Conservation (phyloP, 768 basidiomycete genomes). For the Tephrocybe sp. region DNA sequence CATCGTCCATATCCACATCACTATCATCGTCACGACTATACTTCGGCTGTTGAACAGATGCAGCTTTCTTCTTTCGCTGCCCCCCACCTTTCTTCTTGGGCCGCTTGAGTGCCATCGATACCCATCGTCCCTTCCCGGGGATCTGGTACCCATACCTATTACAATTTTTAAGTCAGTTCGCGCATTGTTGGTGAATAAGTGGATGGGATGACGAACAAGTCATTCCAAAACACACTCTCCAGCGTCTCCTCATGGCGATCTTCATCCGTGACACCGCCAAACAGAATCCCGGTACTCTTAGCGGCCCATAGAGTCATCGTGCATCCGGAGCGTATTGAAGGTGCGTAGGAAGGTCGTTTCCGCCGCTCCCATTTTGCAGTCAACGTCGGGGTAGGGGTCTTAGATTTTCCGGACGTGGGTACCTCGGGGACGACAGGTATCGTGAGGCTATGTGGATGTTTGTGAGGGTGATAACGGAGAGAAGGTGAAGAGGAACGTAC, state of each 20-base stretch:
- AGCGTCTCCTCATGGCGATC: slow-evolving; percentile 83
- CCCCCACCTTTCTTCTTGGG: slow-evolving; percentile 55
- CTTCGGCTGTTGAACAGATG: slow-evolving; percentile 6
- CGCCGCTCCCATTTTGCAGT: slow-evolving; percentile 84
- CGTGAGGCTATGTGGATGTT: slow-evolving; percentile 19
- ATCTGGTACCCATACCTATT: slow-evolving; percentile 78
- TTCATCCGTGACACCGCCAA: slow-evolving; percentile 88
- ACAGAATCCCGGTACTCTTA: slow-evolving; percentile 72
- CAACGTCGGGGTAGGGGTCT: slow-evolving; percentile 44
- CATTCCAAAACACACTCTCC: slow-evolving; percentile 86
- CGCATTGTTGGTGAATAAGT: not conserved
- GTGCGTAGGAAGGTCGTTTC: slow-evolving; percentile 69
- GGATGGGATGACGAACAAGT: slow-evolving; percentile 65
- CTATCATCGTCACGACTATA: slow-evolving; percentile 16
- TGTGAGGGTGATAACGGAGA: slow-evolving; percentile 18
- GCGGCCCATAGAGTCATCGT: slow-evolving; percentile 83
- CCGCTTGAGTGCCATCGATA: slow-evolving; percentile 73
- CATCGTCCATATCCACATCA: not conserved
- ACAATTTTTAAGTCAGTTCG: not conserved
- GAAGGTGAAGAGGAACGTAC: slow-evolving; percentile 34
- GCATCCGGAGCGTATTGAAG: slow-evolving; percentile 73
- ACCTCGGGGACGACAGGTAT: slow-evolving; percentile 19
- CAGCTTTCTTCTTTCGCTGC: slow-evolving; percentile 39
- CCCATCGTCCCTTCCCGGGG: slow-evolving; percentile 74
- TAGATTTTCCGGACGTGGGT: slow-evolving; percentile 26